Conservation (phyloP, 1,139 yeast species). For the Pichia sp. region DNA sequence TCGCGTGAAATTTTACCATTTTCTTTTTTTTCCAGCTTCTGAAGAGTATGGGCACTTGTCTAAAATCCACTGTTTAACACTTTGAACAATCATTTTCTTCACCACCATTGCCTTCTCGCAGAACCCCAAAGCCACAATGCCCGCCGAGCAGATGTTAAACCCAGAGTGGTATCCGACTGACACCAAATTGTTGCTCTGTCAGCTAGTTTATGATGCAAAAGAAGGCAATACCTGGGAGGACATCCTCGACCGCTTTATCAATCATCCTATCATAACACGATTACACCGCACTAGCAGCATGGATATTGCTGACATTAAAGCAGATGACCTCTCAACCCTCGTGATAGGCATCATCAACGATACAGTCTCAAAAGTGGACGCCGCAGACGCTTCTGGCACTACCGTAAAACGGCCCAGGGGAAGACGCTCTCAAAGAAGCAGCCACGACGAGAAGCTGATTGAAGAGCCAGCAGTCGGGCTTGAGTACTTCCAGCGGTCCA, state of each 20-base stretch:
- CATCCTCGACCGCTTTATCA: slow-evolving; percentile 18
- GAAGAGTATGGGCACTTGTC: too few species aligned
- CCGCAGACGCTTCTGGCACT: neutral
- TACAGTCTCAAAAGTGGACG: neutral
- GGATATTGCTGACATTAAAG: slow-evolving; percentile 1
- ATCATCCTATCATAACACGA: slow-evolving; percentile 26
- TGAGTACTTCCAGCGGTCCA: neutral
- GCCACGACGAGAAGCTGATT: neutral
- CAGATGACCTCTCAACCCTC: neutral
- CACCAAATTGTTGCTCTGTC: slow-evolving; percentile 28
- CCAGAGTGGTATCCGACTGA: slow-evolving; percentile 25
- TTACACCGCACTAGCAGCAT: slow-evolving; percentile 1
- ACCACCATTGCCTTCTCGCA: too few species aligned
- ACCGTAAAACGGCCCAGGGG: neutral
- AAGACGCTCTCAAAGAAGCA: neutral
- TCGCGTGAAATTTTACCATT: too few species aligned
- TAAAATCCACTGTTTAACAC: too few species aligned
- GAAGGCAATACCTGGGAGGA: slow-evolving; percentile 16
- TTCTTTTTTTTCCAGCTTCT: too few species aligned
- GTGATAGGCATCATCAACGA: slow-evolving; percentile 4
- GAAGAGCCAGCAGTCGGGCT: neutral
- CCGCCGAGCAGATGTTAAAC: neutral
- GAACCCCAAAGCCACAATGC: neutral
- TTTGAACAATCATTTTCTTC: too few species aligned
- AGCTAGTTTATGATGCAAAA: slow-evolving; percentile 25